Percentiles rank a stretch among this genome's conserved stretches.
phyloP scores from a whole-genome alignment of 768 basidiomycete species.

The Amanita brunnescens region DNA sequence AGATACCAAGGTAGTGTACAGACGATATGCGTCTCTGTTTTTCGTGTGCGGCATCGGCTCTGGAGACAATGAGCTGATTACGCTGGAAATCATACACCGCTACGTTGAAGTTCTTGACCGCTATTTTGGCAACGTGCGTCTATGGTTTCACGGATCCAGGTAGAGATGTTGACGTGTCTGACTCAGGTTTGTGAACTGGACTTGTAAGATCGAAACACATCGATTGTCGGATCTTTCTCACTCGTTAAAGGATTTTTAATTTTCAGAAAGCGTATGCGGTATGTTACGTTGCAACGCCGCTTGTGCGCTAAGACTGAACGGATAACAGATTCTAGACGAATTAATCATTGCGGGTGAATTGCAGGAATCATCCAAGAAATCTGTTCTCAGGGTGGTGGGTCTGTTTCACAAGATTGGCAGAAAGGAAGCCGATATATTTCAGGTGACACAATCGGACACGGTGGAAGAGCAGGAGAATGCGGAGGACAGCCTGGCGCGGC shows the following conservation, averaged over 20 bases:
- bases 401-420: conserved; percentile 29
- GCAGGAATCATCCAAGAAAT: conserved; percentile 96
- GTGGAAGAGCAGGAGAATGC: conserved; percentile 82
- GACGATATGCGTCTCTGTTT: conserved; percentile 94
- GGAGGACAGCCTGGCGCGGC: conserved; percentile 71
- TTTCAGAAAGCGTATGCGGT: conserved; percentile 99
- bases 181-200: conserved; percentile 86
- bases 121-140: conserved; percentile 85
- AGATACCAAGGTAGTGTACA: conserved; percentile 89
- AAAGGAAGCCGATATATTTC: conserved; percentile 4
- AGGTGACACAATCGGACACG: conserved; percentile 82
- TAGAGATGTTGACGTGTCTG: conserved; percentile 14
- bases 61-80: conserved; percentile 87
- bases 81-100: conserved; percentile 91
- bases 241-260: conserved; percentile 80
- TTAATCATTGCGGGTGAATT: conserved; percentile 95
- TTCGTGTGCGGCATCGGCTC: conserved; percentile 87
- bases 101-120: conserved; percentile 91
- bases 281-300: conserved; percentile 10
- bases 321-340: conserved; percentile 76
- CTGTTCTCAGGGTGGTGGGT: conserved; percentile 51
- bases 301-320: conserved; percentile 2
- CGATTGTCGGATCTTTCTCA: neutral
- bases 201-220: conserved; percentile 47
- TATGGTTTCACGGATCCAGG: neutral